A percentile compares a stretch with the other conserved stretches of the same genome.
phyloP scores from a whole-genome alignment of 495 filamentous ascomycete genomes.

The Cercophora sp. region DNA sequence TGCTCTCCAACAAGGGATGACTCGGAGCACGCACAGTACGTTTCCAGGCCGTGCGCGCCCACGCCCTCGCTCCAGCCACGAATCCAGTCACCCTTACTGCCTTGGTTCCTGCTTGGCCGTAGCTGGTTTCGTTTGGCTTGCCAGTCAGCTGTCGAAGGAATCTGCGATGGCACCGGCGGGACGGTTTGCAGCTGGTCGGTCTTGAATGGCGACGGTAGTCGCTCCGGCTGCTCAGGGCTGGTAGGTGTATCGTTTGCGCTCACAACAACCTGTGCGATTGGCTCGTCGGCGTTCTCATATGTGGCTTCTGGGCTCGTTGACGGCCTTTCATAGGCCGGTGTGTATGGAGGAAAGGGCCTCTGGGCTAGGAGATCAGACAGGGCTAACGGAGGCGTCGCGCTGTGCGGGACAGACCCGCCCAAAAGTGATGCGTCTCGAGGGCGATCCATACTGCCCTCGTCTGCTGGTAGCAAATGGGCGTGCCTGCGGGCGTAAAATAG shows the following conservation, averaged over 20 bases:
- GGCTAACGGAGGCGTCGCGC: constrained; percentile 20
- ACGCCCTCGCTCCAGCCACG: constrained; percentile 31
- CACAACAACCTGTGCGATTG: constrained; percentile 1
- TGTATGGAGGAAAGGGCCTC: constrained; percentile 16
- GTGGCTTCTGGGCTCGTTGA: constrained; percentile 4
- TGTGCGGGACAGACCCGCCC: constrained; percentile 13
- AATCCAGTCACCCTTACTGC: constrained; percentile 34
- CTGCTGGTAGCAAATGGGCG: too few relatives aligned
- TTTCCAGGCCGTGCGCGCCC: constrained; percentile 17
- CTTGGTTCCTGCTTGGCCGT: constrained; percentile 23
- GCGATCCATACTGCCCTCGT: constrained; percentile 20
- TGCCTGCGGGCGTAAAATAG: too few relatives aligned
- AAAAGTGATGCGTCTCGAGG: constrained; percentile 14
- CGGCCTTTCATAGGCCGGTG: constrained; percentile 16
- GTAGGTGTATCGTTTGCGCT: not conserved
- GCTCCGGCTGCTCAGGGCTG: not conserved
- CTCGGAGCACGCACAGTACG: constrained; percentile 30
- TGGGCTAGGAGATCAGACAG: constrained; percentile 25
- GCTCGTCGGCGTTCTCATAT: constrained; percentile 8
- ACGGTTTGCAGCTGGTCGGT: not conserved
- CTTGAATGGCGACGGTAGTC: too few relatives aligned
- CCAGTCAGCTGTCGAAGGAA: constrained; percentile 24
- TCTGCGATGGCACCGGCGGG: not conserved
- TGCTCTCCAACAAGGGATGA: not conserved
- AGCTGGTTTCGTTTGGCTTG: constrained; percentile 23